A percentile compares a stretch with the other conserved stretches of the same genome.
These are phyloP conservation scores for Phaseolus coccineus DNA, from an alignment of 331 rosid genomes.

Conservation along the genomic window DNA sequence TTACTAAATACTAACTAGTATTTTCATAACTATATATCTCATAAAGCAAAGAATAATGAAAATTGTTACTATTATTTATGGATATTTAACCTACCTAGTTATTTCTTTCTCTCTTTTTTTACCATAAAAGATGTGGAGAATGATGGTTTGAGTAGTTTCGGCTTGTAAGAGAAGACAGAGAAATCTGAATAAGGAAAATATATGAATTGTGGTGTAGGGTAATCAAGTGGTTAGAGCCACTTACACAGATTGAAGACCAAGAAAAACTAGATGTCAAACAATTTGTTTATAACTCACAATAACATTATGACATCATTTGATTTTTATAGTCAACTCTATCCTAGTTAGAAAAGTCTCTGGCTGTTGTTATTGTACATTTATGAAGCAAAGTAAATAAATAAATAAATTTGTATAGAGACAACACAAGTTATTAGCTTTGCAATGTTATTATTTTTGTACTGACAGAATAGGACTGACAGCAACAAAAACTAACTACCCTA, in stretches of 20 bases:
- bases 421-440: neutral
- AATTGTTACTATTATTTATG: neutral
- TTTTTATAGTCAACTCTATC: neutral
- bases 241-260: neutral
- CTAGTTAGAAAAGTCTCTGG: neutral
- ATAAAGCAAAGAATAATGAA: neutral
- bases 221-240: neutral
- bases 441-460: neutral
- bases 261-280: neutral
- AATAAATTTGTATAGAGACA: neutral
- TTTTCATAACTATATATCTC: neutral
- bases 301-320: neutral
- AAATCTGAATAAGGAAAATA: neutral
- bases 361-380: neutral
- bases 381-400: neutral
- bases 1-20: neutral
- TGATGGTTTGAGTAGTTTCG: neutral
- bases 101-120: neutral
- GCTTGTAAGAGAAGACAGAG: neutral
- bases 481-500: slow-evolving; percentile 36
- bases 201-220: neutral
- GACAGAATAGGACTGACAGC: slow-evolving; percentile 25
- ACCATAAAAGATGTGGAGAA: neutral
- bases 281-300: neutral
- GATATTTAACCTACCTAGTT: neutral